Conservation (phyloP, 345 rosid genomes). For the Capsella bursapastoris region DNA sequence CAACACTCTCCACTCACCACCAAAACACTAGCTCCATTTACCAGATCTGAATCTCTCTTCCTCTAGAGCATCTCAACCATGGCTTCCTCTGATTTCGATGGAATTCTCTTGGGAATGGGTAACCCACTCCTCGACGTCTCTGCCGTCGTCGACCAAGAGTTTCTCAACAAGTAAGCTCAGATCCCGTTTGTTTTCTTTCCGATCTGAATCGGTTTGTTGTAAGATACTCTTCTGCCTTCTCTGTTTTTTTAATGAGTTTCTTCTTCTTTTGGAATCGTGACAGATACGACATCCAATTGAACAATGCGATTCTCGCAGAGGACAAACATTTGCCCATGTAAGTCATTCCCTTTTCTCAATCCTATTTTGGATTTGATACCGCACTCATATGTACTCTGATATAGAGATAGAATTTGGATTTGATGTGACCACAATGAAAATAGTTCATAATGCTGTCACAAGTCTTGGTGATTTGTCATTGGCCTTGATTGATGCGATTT, state of each 20-base stretch:
- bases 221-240: background rate
- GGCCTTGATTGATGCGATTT: background rate
- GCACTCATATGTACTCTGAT: too few species aligned
- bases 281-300: slow-evolving; percentile 85
- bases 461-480: slow-evolving; percentile 3
- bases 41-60: slow-evolving; percentile 42
- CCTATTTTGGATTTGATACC: too few species aligned
- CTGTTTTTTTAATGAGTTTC: background rate
- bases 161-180: slow-evolving; percentile 64
- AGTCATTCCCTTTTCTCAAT: slow-evolving; percentile 23
- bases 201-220: background rate
- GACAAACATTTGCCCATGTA: slow-evolving; percentile 95
- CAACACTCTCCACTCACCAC: slow-evolving; percentile 11
- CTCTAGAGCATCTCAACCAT: slow-evolving; percentile 41
- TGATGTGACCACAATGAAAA: background rate
- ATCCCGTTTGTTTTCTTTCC: slow-evolving; percentile 1
- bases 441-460: background rate
- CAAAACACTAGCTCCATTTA: background rate
- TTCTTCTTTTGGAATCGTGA: background rate
- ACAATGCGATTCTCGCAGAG: slow-evolving; percentile 94
- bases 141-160: slow-evolving; percentile 86
- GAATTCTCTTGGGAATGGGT: slow-evolving; percentile 88
- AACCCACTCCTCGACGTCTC: slow-evolving; percentile 99
- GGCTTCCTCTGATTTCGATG: slow-evolving; percentile 58
- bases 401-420: background rate